phyloP scores from a whole-genome alignment of 352 stramenopile species.

The Globisporangium nodosum region DNA sequence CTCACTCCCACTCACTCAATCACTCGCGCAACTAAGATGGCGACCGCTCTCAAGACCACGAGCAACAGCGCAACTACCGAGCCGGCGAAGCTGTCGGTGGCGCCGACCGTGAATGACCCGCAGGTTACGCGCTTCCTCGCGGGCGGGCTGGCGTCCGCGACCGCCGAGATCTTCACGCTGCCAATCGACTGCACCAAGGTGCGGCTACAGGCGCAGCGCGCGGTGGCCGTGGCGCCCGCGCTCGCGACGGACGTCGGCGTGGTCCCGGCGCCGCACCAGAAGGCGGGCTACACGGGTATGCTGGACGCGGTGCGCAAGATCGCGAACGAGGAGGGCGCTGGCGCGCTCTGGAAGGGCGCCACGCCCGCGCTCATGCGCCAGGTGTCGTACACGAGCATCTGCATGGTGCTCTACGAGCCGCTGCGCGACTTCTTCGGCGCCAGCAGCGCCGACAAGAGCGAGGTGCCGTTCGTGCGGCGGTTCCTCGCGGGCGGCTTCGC shows the following conservation, averaged over 20 bases:
- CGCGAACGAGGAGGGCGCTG: conserved; percentile 55
- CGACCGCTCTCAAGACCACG: conserved; percentile 16
- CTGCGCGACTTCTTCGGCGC: conserved; percentile 70
- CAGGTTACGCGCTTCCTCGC: conserved; percentile 70
- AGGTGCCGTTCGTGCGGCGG: conserved; percentile 74
- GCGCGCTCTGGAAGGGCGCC: conserved; percentile 70
- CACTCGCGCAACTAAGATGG: conserved; percentile 14
- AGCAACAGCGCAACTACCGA: conserved; percentile 9
- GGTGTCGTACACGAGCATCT: conserved; percentile 85
- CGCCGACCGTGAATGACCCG: conserved; percentile 20
- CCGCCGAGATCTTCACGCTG: conserved; percentile 75
- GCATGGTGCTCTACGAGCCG: conserved; percentile 82
- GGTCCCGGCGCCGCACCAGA: conserved; percentile 13
- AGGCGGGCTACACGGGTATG: conserved; percentile 68
- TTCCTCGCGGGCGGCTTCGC: conserved; percentile 75
- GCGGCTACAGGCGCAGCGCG: conserved; percentile 69
- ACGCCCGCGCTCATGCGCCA: conserved; percentile 77
- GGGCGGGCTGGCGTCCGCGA: conserved; percentile 56
- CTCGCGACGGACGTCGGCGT: conserved; percentile 19
- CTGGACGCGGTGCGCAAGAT: conserved; percentile 64
- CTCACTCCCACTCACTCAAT: no score
- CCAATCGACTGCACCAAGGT: conserved; percentile 87
- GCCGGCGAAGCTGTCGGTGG: conserved; percentile 26
- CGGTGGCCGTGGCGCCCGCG: conserved; percentile 17
- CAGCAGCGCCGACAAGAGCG: conserved; percentile 24